Percentiles rank a stretch among this genome's conserved stretches.
Conservation (phyloP, 2,329 filamentous ascomycete genomes). For the Gremmenia infestans region DNA sequence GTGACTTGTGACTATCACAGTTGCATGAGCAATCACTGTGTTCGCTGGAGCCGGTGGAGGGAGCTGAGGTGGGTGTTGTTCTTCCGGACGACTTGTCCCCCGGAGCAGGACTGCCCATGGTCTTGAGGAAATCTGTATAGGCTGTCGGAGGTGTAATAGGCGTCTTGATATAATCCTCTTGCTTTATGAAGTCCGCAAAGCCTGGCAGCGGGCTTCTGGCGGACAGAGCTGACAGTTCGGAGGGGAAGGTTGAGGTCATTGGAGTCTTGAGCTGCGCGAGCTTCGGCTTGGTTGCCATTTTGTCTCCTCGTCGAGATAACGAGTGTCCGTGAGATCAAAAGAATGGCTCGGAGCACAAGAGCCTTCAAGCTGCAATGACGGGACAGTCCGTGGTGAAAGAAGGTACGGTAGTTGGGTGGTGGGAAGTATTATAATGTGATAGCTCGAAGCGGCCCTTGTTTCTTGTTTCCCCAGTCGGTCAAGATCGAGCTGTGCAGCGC, state of each 20-base stretch:
- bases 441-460: slow-evolving; percentile 11
- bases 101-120: slow-evolving; percentile 47
- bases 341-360: slow-evolving; percentile 25
- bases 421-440: slow-evolving; percentile 28
- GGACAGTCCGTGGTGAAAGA: slow-evolving; percentile 23
- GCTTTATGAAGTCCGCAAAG: slow-evolving; percentile 60
- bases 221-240: slow-evolving; percentile 52
- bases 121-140: slow-evolving; percentile 90
- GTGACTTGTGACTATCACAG: slow-evolving; percentile 47
- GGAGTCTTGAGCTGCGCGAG: slow-evolving; percentile 58
- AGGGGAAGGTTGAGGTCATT: slow-evolving; percentile 56
- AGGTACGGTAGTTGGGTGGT: slow-evolving; percentile 12
- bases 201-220: slow-evolving; percentile 65
- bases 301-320: slow-evolving; percentile 20
- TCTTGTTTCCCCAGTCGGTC: slow-evolving; percentile 16
- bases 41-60: slow-evolving; percentile 38
- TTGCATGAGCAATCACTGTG: slow-evolving; percentile 53
- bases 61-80: slow-evolving; percentile 41
- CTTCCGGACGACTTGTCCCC: slow-evolving; percentile 38
- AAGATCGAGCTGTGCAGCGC: slow-evolving; percentile 17
- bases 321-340: slow-evolving; percentile 24
- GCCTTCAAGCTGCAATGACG: slow-evolving; percentile 26
- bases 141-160: slow-evolving; percentile 87
- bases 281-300: slow-evolving; percentile 43
- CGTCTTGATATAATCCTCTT: slow-evolving; percentile 64